A percentile compares a stretch with the other conserved stretches of the same genome.
Conservation (phyloP, 139 green algal species). For the Coelastrella sp. region DNA sequence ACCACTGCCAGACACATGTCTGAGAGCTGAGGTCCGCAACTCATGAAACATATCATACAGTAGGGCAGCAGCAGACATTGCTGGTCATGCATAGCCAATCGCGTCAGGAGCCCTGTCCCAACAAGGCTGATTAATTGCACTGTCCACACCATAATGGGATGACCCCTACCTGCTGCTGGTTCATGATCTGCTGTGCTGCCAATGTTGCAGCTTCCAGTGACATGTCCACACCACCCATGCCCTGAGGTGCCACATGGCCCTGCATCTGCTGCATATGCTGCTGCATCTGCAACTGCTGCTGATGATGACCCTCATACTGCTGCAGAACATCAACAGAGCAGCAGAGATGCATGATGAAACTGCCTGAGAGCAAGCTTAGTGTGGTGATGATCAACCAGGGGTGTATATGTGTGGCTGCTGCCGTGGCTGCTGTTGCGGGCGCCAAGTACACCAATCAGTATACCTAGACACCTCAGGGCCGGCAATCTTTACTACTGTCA, state of each 20-base stretch:
- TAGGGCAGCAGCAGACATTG: too few relatives aligned
- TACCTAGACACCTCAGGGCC: too few relatives aligned
- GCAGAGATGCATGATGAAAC: background rate
- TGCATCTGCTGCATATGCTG: background rate
- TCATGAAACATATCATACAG: too few relatives aligned
- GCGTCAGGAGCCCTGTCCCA: too few relatives aligned
- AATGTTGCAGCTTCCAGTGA: background rate
- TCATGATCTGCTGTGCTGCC: slow-evolving; percentile 9
- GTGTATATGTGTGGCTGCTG: too few relatives aligned
- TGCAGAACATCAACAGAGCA: background rate
- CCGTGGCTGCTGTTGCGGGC: background rate
- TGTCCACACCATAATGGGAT: too few relatives aligned
- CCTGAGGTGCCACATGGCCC: background rate
- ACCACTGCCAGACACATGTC: too few relatives aligned
- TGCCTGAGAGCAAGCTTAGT: background rate
- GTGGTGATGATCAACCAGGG: too few relatives aligned
- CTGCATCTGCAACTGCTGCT: background rate
- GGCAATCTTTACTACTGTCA: too few relatives aligned
- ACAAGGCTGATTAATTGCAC: too few relatives aligned
- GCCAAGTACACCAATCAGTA: background rate
- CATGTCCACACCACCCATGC: background rate
- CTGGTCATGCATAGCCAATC: too few relatives aligned
- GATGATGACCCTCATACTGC: background rate
- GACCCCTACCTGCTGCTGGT: background rate
- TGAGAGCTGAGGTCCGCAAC: too few relatives aligned